phyloP scores from a whole-genome alignment of 805 yeast genomes.

The Henningerozyma blattae region DNA sequence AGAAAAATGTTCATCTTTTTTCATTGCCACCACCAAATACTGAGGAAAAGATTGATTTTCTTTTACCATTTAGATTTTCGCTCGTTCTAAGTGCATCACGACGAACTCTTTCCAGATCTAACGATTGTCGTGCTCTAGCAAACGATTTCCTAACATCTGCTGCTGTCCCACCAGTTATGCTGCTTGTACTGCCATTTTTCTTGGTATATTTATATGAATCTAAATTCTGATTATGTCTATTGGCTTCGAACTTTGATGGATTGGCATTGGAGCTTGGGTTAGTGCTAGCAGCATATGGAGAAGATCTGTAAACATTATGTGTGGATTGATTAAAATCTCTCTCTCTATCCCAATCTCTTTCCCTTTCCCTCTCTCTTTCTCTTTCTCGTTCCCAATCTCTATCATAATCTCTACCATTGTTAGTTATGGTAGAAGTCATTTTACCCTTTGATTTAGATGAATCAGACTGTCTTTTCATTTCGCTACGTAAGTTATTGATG shows the following conservation, averaged over 20 bases:
- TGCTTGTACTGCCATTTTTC: conserved; percentile 9
- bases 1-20: background rate
- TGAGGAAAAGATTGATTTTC: conserved; percentile 18
- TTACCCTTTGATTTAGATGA: background rate
- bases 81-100: conserved; percentile 12
- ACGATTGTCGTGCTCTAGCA: conserved; percentile 19
- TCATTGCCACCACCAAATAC: conserved; percentile 17
- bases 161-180: conserved; percentile 5
- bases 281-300: too few species aligned
- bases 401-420: background rate
- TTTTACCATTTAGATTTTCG: conserved; percentile 10
- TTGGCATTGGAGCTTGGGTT: too few species aligned
- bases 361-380: conserved; percentile 2
- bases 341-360: conserved; percentile 8
- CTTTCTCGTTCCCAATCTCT: conserved; percentile 1
- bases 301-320: too few species aligned
- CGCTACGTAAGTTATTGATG: background rate
- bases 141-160: conserved; percentile 13
- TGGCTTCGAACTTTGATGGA: too few species aligned
- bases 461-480: background rate
- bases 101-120: conserved; percentile 19
- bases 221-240: too few species aligned
- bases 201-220: conserved; percentile 2
- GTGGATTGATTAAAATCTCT: too few species aligned
- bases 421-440: background rate